These are phyloP conservation scores for Candida germanica DNA, from an alignment of 805 yeast species.

Conservation along the genomic window DNA sequence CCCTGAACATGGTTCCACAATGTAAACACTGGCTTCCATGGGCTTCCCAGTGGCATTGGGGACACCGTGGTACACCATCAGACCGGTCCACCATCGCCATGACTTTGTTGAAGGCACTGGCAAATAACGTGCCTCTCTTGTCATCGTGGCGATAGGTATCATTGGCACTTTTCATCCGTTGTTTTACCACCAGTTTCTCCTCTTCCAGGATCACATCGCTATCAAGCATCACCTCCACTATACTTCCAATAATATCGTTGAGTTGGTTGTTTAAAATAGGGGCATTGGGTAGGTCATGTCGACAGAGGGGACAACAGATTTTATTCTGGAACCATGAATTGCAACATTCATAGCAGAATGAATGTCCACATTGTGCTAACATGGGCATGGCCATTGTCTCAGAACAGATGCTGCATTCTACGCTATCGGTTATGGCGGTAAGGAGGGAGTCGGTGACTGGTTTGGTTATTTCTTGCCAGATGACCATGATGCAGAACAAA, in stretches of 20 bases:
- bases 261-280: constrained; percentile 56
- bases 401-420: constrained; percentile 65
- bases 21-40: constrained; percentile 64
- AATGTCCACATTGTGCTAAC: constrained; percentile 66
- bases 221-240: constrained; percentile 39
- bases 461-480: constrained; percentile 6
- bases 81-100: constrained; percentile 55
- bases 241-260: constrained; percentile 40
- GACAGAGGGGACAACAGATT: constrained; percentile 67
- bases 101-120: constrained; percentile 48
- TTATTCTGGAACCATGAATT: constrained; percentile 57
- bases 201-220: constrained; percentile 18
- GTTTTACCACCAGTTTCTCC: constrained; percentile 19
- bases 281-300: constrained; percentile 42
- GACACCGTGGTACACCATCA: constrained; percentile 74
- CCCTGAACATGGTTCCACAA: constrained; percentile 55
- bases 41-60: constrained; percentile 79
- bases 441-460: constrained; percentile 17
- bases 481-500: too few species aligned
- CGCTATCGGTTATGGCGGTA: constrained; percentile 23
- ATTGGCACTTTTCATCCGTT: constrained; percentile 8
- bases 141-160: constrained; percentile 40
- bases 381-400: constrained; percentile 68
- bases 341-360: constrained; percentile 67
- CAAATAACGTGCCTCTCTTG: constrained; percentile 39